Evolutionary conservation across 2,329 filamentous ascomycete genomes (phyloP).

Genomic region (Beauveria pseudobassiana): DNA sequence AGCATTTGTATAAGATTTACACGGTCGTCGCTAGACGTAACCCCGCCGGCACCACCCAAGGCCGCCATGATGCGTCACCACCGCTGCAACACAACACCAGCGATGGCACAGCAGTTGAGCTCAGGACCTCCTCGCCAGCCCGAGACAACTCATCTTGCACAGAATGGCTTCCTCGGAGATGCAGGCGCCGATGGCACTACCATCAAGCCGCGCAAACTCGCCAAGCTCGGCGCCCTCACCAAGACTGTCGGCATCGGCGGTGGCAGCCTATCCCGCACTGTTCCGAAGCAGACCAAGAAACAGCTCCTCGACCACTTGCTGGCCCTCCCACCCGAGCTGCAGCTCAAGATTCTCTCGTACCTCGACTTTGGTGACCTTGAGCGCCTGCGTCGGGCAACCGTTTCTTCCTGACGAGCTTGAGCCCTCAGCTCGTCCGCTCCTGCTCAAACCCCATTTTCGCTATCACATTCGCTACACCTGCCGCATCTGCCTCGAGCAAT

Average conservation of each 20-base stretch:
- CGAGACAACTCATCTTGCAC: not conserved
- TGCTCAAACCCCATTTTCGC: constrained; percentile 27
- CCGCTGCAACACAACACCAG: not conserved
- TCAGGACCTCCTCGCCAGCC: not conserved
- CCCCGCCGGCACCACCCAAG: not conserved
- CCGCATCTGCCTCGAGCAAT: constrained; percentile 30
- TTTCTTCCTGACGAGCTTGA: constrained; percentile 28
- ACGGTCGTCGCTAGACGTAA: not conserved
- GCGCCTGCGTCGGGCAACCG: constrained; percentile 32
- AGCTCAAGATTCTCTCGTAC: constrained; percentile 31
- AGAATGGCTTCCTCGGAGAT: not conserved
- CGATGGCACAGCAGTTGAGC: not conserved
- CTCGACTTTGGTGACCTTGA: constrained; percentile 37
- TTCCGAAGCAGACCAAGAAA: not conserved
- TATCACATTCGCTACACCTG: constrained; percentile 31
- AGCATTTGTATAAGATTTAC: not conserved
- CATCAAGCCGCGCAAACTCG: not conserved
- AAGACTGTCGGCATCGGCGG: not conserved
- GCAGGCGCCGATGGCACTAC: not conserved
- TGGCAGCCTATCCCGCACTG: not conserved
- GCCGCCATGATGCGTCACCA: not conserved
- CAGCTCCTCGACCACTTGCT: constrained; percentile 19
- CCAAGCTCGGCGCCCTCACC: not conserved
- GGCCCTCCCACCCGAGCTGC: constrained; percentile 34
- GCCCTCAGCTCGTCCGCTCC: constrained; percentile 26